Conservation (phyloP, 2,329 filamentous ascomycete species). For the Fusarium guadeloupense region DNA sequence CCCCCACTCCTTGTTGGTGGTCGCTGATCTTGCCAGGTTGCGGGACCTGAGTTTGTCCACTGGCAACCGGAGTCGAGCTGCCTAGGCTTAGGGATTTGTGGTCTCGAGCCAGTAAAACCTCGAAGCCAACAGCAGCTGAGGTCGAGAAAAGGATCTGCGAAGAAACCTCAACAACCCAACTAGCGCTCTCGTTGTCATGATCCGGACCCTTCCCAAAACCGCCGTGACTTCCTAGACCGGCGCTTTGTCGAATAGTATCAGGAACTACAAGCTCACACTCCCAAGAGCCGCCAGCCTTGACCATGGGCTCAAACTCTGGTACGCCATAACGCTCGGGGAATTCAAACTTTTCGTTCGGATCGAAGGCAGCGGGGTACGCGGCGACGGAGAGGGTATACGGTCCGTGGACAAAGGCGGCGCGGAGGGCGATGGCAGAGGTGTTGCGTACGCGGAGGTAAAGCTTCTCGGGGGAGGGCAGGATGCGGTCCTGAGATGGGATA, state of each 20-base stretch:
- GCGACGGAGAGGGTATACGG: constrained; percentile 91
- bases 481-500: constrained; percentile 86
- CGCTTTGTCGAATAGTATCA: constrained; percentile 75
- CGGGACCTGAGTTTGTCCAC: constrained; percentile 58
- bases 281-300: constrained; percentile 94
- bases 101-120: constrained; percentile 86
- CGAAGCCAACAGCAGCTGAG: constrained; percentile 87
- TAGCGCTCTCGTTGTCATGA: constrained; percentile 67
- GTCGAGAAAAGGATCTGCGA: constrained; percentile 95
- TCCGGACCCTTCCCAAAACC: constrained; percentile 57
- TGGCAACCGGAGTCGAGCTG: constrained; percentile 56
- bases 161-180: constrained; percentile 90
- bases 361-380: constrained; percentile 83
- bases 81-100: constrained; percentile 80
- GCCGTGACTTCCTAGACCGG: constrained; percentile 57
- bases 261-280: constrained; percentile 82
- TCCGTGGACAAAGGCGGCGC: constrained; percentile 95
- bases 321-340: constrained; percentile 75
- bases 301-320: constrained; percentile 93
- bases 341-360: constrained; percentile 81
- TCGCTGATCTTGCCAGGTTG: constrained; percentile 80
- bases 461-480: constrained; percentile 82
- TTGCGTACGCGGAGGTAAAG: constrained; percentile 92
- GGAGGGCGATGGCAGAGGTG: constrained; percentile 86
- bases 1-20: constrained; percentile 71